Conservation (phyloP, 345 rosid species). For the Eucalyptus caleyi region DNA sequence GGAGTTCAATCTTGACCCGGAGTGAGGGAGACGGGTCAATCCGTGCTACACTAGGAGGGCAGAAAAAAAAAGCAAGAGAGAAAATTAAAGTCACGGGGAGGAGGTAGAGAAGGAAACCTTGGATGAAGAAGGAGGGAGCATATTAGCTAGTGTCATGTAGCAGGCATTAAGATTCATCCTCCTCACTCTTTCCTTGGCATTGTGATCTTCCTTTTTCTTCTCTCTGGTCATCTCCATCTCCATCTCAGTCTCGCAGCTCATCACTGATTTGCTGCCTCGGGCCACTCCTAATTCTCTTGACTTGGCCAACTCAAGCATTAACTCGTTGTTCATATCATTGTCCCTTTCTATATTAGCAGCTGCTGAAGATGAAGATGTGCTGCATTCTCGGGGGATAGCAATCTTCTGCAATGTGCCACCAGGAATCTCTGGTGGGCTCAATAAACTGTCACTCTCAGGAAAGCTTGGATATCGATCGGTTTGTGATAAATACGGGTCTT, state of each 20-base stretch:
- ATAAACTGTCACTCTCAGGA: not conserved
- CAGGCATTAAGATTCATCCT: slow-evolving; percentile 18
- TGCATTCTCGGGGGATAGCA: not conserved
- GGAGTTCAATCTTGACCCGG: not conserved
- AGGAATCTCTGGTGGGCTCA: not conserved
- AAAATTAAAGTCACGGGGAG: not conserved
- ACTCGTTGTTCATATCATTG: not conserved
- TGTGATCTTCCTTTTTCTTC: slow-evolving; percentile 10
- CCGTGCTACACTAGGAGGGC: not conserved
- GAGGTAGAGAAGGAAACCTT: not conserved
- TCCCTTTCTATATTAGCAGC: not conserved
- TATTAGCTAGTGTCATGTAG: slow-evolving; percentile 12
- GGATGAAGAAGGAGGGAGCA: slow-evolving; percentile 15
- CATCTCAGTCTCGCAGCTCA: not conserved
- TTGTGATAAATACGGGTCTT: not conserved
- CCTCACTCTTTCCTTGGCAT: slow-evolving; percentile 27
- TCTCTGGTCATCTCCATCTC: not conserved
- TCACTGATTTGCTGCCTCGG: not conserved
- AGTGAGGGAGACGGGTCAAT: not conserved
- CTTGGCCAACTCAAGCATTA: not conserved
- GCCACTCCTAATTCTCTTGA: not conserved
- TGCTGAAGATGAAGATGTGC: not conserved
- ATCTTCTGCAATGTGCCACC: not conserved
- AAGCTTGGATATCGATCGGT: not conserved
- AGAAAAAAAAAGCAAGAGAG: not conserved